These are phyloP conservation scores for Rhizoclosmatium sp. DNA, from an alignment of 192 early-diverging fungal genomes.

Conservation along the genomic window DNA sequence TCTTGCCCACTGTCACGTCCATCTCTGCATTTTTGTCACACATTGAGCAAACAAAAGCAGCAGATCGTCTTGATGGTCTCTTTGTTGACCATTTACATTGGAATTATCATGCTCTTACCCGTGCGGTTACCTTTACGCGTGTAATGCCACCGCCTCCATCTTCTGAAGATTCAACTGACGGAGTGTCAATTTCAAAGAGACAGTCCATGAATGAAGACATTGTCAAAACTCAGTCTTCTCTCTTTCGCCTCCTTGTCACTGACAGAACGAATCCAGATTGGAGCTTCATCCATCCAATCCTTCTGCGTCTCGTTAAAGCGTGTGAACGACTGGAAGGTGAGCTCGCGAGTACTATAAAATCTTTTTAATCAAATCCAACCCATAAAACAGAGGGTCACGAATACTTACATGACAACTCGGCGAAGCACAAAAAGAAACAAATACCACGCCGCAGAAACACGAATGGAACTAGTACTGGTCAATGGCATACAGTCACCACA, in stretches of 20 bases:
- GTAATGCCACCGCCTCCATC: background rate
- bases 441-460: background rate
- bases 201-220: slow-evolving; percentile 11
- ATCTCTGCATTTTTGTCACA: slow-evolving; percentile 21
- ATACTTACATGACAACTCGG: background rate
- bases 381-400: background rate
- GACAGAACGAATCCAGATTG: slow-evolving; percentile 27
- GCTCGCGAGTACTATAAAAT: background rate
- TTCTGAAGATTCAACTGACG: background rate
- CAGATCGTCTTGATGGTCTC: background rate
- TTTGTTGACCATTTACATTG: slow-evolving; percentile 3
- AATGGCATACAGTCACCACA: background rate
- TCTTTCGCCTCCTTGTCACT: slow-evolving; percentile 33
- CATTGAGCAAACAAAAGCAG: slow-evolving; percentile 4
- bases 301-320: slow-evolving; percentile 17
- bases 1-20: slow-evolving; percentile 3
- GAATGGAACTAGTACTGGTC: background rate
- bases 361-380: background rate
- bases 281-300: slow-evolving; percentile 30
- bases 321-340: slow-evolving; percentile 8
- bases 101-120: slow-evolving; percentile 9
- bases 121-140: background rate
- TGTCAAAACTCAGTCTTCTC: slow-evolving; percentile 27
- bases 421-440: background rate
- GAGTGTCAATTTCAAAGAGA: background rate